phyloP scores from a whole-genome alignment of 345 rosid species.

The Linum tenue region DNA sequence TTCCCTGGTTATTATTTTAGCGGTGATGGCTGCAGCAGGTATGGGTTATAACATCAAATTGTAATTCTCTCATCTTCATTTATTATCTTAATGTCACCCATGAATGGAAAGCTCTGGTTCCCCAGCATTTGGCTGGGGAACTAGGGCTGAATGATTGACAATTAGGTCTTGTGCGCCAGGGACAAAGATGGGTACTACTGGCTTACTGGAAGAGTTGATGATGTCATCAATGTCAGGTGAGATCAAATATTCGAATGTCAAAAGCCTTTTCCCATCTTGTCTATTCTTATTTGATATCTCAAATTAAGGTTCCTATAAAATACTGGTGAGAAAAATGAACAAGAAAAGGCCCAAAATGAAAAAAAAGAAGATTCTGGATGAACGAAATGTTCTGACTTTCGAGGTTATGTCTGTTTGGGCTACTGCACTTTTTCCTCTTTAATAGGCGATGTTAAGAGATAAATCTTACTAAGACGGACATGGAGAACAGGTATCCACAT shows the following conservation, averaged over 20 bases:
- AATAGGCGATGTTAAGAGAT: background rate
- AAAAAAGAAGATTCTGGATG: background rate
- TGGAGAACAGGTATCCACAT: background rate
- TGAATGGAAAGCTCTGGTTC: background rate
- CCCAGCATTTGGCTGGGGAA: background rate
- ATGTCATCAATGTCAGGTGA: constrained; percentile 95
- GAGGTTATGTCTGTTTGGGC: background rate
- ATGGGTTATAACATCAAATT: constrained; percentile 3
- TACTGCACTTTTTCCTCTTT: background rate
- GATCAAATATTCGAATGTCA: background rate
- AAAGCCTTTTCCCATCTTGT: background rate
- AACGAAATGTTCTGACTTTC: background rate
- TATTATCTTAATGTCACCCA: background rate
- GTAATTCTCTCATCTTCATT: background rate
- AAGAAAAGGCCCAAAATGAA: background rate
- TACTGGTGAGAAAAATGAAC: background rate
- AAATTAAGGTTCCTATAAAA: background rate
- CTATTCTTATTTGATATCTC: background rate
- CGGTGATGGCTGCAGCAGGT: constrained; percentile 97
- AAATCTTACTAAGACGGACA: background rate
- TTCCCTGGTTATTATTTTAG: constrained; percentile 81
- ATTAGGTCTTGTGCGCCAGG: constrained; percentile 39
- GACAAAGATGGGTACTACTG: constrained; percentile 95
- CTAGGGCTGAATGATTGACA: constrained; percentile 1
- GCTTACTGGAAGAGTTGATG: constrained; percentile 97